Base-by-base conservation (phyloP, 441 rosid genomes). In the Syzygium malaccense region DNA sequence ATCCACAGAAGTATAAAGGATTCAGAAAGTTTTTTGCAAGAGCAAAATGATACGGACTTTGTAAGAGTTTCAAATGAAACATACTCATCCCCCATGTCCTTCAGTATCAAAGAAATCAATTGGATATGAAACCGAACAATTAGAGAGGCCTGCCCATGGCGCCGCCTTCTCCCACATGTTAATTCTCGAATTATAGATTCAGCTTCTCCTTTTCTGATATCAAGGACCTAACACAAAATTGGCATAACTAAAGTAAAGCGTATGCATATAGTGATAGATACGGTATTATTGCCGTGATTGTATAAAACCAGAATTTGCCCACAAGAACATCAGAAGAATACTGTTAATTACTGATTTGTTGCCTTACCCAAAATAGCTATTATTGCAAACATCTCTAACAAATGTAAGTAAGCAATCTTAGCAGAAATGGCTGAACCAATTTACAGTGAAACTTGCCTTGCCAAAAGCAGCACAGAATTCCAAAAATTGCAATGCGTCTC, bases 381-480 rank as follows among this genome's bases (percentile, higher is more conserved):
- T 51, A 85, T 71, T 37, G 80, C 49, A 71, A 71, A 71, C 17
- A 12, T 45, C 80, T 20, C 80, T 11, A 71, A 11, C 49, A 19
- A 71, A 37, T 37, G 80, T 20, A 71, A 71, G 80, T 33, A 33
- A 37, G 49, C 37, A 71, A 71, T 20, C 49, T 37, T 23, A 68
- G 79, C 48, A 33, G 14, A 68, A 68, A 68, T 28, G 85, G 86
- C 14, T 9, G 13, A 62, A 53, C 13, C 25, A 84, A 55, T 18
- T 30, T 55, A 54, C 33, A 86, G 51, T n/a, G 83, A 78, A 51
- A 68, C 87, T 57, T 92, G 94, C 99, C 98, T 92, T 91, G 71
- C 94, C 93, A 91, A 97, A 97, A 88, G 97, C 93, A 71, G 95
- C 91, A 92, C 98, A 95, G 87, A 94, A 95, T 87, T 94, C 93